A percentile compares a stretch with the other conserved stretches of the same genome.
Conservation (phyloP, 768 basidiomycete genomes). For the Serendipita indica region DNA sequence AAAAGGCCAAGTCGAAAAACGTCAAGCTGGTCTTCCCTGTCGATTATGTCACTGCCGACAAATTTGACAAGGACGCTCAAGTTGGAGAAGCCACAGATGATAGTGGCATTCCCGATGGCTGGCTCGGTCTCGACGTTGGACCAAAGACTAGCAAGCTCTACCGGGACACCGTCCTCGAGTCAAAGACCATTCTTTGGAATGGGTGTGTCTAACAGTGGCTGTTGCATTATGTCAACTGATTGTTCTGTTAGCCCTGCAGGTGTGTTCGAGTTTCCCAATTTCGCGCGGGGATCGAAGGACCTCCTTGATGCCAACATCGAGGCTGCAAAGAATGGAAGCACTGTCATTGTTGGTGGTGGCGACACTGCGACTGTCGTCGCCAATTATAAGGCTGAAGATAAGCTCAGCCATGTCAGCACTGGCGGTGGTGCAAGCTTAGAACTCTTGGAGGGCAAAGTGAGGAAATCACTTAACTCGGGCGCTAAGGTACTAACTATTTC, state of each 20-base stretch:
- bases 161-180: conserved; percentile 59
- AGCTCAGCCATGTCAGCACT: conserved; percentile 92
- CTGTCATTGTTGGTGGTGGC: conserved; percentile 91
- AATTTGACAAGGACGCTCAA: conserved; percentile 88
- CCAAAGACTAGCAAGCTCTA: conserved; percentile 70
- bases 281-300: conserved; percentile 69
- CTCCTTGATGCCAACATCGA: conserved; percentile 77
- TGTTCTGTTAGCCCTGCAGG: conserved; percentile 63
- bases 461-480: conserved; percentile 11
- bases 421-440: conserved; percentile 91
- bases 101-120: conserved; percentile 80
- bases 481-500: neutral
- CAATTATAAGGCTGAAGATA: conserved; percentile 68
- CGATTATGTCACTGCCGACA: conserved; percentile 88
- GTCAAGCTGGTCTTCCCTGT: conserved; percentile 93
- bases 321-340: conserved; percentile 71
- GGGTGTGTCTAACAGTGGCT: conserved; percentile 37
- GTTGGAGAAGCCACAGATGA: conserved; percentile 60
- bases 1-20: conserved; percentile 82
- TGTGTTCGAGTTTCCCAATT: conserved; percentile 92
- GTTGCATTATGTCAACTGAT: neutral
- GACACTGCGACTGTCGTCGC: conserved; percentile 94
- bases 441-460: conserved; percentile 92
- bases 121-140: conserved; percentile 93
- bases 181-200: conserved; percentile 97